Base-by-base conservation (phyloP, 2,329 filamentous ascomycete genomes). In the Mycosphaerella sp. region DNA sequence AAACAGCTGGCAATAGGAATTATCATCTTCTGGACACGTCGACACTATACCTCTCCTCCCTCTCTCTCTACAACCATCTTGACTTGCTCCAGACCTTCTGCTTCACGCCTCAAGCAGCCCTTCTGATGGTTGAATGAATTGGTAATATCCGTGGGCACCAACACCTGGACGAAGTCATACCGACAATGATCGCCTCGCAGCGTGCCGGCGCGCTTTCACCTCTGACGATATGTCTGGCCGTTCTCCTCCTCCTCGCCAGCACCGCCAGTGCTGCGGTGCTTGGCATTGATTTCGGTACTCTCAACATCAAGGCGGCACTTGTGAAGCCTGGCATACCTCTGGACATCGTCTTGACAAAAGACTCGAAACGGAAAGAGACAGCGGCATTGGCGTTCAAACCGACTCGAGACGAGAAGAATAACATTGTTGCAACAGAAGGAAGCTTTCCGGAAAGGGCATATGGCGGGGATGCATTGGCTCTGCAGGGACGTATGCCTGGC, bases 301-400 rank as follows among this genome's bases (percentile, higher is more conserved):
- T 95, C 71, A 96, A 95, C 75, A 87, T 98, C 76, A 98, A 97
- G 77, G 92, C 92, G 29, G 85, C 88, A 11, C 82, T 98, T 41
- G 92, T 98, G 58, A 97, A 97, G 75, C 93, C 93, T 2, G 93
- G 93, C 57, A 92, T 95, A 49, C 93, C 93, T 9, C 88, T 98
- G 69, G 93, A 98, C 63, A 97, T 98, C 62, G 92, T 98, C 70
- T 81, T 96, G 53, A 96, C 91, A 31, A 98, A 97, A 71, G 93
- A 98, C 74, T 96, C 93, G 31, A 88, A 95, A 72, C 86, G 93
- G 68, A 98, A 98, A 78, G 93, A 98, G 72, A 82, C 81, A 23
- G 89, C 91, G 1, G 91, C 90, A 41, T 84, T 98, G 63, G 87
- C 89, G 42, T 97, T 98, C 76, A 97, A 98, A 74, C 89, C 91